Evolutionary conservation across 495 filamentous ascomycete genomes (phyloP), one percentile per base, ranked within the genome.

Genomic region (Xylaria intraflava): DNA sequence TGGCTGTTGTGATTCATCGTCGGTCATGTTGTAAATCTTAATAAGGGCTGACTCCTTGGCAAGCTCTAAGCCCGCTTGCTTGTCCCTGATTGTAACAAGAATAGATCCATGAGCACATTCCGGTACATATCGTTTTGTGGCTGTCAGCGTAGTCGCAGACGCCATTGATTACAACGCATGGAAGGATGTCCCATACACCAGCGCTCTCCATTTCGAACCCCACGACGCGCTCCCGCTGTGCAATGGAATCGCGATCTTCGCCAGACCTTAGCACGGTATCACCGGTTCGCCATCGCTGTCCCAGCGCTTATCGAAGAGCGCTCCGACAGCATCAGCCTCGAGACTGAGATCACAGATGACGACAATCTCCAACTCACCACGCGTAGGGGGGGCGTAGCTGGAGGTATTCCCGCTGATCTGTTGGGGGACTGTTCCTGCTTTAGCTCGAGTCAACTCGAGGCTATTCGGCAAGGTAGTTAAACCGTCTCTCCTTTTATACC

Each of bases 101-200:
- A n/a, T n/a, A n/a, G n/a, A n/a, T n/a, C n/a, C n/a, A n/a, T n/a
- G n/a, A n/a, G n/a, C n/a, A n/a, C n/a, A n/a, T n/a, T n/a, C n/a
- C n/a, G n/a, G n/a, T n/a, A n/a, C 4, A 29, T 29, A 4, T 29
- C 4, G 27, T 9, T 29, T 75, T 73, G 49, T 75, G 71, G 49
- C 67, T 67, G 46, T 74, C 71, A 11, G 70, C 64, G 51, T 75
- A 74, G 57, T 74, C 70, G 47, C 67, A 71, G 7, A 69, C 59
- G 7, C 63, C 60, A 41, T 70, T 72, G 47, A 73, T 58, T 1
- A 72, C 53, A 2, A 72, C n/a, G 44, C 49, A 55, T 3, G 54
- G 59, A n/a, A 66, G 35, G 3, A 40, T 52, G 19, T 69, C 66
- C 66, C 65, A 69, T 5, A 72, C 56, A 3, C 71, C 68, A 6